A percentile compares a stretch with the other conserved stretches of the same genome.
These are phyloP conservation scores for Apiospora aurea DNA, from an alignment of 2,329 filamentous ascomycete species.

Conservation along the genomic window DNA sequence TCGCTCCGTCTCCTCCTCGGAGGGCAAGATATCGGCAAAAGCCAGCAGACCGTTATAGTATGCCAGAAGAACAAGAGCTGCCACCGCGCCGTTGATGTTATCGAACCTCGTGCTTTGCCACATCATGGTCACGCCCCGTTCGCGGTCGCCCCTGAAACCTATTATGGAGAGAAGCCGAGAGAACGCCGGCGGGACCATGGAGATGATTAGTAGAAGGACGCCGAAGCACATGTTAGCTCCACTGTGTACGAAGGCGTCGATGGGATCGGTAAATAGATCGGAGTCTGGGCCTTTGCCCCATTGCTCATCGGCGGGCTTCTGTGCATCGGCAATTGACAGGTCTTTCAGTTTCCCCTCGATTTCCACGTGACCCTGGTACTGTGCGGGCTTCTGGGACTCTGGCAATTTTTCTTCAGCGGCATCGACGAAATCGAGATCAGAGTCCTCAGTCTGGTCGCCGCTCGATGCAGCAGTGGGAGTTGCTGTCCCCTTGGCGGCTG, in stretches of 20 bases:
- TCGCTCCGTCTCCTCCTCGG: constrained; percentile 59
- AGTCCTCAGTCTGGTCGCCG: constrained; percentile 46
- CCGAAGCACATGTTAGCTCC: constrained; percentile 91
- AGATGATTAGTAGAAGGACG: constrained; percentile 84
- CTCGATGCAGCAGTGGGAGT: constrained; percentile 45
- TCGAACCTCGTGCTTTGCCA: constrained; percentile 88
- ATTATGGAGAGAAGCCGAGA: constrained; percentile 86
- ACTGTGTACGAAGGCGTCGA: constrained; percentile 89
- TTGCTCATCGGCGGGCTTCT: constrained; percentile 10
- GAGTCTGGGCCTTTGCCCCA: constrained; percentile 59
- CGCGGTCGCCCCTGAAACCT: constrained; percentile 88
- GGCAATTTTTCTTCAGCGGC: constrained; percentile 59
- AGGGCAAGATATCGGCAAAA: constrained; percentile 85
- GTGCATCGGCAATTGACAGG: constrained; percentile 34
- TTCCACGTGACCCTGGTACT: constrained; percentile 54
- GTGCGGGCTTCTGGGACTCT: constrained; percentile 51
- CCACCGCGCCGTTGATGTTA: constrained; percentile 92
- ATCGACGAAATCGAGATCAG: constrained; percentile 63
- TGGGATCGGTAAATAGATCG: constrained; percentile 72
- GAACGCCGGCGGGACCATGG: constrained; percentile 90
- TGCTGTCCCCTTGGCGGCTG: constrained; percentile 32
- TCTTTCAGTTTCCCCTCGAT: constrained; percentile 39
- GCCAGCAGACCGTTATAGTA: constrained; percentile 91
- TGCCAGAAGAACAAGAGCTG: constrained; percentile 78
- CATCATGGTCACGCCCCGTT: constrained; percentile 81